Base-by-base conservation (phyloP, 2,329 filamentous ascomycete species). In the Trichoderma breve region DNA sequence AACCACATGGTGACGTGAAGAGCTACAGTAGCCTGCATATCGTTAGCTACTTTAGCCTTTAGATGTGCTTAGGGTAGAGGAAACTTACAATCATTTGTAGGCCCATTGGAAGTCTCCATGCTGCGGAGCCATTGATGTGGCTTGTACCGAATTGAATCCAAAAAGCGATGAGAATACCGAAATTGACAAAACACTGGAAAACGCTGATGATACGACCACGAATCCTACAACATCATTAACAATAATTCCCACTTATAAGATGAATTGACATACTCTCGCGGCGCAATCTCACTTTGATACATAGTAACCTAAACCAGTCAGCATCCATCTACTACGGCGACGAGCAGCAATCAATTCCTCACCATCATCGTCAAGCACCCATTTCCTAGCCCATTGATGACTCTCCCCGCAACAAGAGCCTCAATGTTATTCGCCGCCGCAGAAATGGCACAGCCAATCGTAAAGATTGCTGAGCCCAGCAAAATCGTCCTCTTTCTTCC, bases 151-250 rank as follows among this genome's bases (percentile, higher is more conserved):
- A 80, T 2, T 78, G 79, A 57, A 80, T 79, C 74, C 76, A 80
- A 57, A 80, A 80, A 0, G 79, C 76, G 2, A 79, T 57, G 26
- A 80, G 76, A 26, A 80, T 79, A 58, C 78, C 78, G 32, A 78
- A 53, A 12, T 72, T 70, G 58, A 72, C 66, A 32, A 70, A 72
- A 43, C 71, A 72, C 34, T 72, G 72, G 7, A 79, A 77, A 62
- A 80, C 77, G 32, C 76, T 77, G 4, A 85, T 81, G 6, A 72
- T 72, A 6, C 71, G 66, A 1, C 85, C 85, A 5, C 85, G 84
- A 3, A 86, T 81, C 34, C 71, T 70, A 24, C 4, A 47, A 1
- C 1, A 6, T 11, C 5, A 1, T 70, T 60, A 70, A 58, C 14
- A 24, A 43, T 1, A 24, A 12, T 32, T 7, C 2, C 21, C 6